Percentiles rank a stretch among this genome's conserved stretches.
phyloP scores from a whole-genome alignment of 78 protist genomes.

The Guillardia theta region DNA sequence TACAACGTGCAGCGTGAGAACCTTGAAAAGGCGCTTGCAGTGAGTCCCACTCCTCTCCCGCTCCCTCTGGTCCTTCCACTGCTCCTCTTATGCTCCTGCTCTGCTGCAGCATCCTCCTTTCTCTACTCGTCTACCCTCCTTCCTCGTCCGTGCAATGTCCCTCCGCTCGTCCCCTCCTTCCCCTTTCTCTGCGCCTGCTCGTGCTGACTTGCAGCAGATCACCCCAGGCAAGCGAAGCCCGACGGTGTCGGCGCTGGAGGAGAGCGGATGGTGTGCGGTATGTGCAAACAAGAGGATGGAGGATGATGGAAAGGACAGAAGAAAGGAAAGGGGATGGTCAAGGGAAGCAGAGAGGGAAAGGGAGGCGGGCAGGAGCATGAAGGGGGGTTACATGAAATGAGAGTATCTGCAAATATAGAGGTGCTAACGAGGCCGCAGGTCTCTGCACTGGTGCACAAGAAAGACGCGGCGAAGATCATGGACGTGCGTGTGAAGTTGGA shows the following conservation, averaged over 20 bases:
- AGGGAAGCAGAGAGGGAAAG: background rate
- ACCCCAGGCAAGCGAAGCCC: slow-evolving; percentile 18
- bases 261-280: background rate
- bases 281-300: background rate
- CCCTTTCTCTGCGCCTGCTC: too few species aligned
- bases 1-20: background rate
- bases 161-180: too few species aligned
- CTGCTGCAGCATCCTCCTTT: too few species aligned
- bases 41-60: background rate
- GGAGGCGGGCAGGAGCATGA: background rate
- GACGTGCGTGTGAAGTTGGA: background rate
- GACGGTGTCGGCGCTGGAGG: background rate
- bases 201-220: background rate
- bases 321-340: background rate
- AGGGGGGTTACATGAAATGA: background rate
- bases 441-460: background rate
- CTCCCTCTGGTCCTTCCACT: too few species aligned
- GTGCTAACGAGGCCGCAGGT: background rate
- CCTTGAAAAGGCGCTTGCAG: background rate
- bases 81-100: too few species aligned
- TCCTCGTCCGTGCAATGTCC: too few species aligned
- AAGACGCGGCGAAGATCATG: background rate
- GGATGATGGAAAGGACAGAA: background rate
- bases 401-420: background rate
- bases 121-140: too few species aligned